These are phyloP conservation scores for Mollisiaceae sp. DNA, from an alignment of 2,329 filamentous ascomycete genomes.

Conservation along the genomic window DNA sequence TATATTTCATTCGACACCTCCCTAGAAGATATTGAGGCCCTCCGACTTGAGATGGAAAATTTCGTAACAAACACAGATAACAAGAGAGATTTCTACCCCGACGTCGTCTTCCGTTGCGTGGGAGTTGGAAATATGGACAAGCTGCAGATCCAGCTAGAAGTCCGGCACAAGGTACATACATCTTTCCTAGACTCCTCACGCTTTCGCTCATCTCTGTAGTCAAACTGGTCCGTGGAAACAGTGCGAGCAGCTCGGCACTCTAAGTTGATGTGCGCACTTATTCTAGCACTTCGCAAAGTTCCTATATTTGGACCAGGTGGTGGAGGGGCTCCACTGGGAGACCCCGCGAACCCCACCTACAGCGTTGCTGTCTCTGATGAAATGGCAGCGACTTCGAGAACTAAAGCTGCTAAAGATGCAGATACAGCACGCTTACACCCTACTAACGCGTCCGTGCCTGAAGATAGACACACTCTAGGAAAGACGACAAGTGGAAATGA, in stretches of 20 bases:
- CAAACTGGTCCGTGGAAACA: conserved; percentile 82
- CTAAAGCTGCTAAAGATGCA: conserved; percentile 50
- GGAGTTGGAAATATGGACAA: conserved; percentile 84
- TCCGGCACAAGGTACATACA: conserved; percentile 77
- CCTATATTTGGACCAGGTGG: conserved; percentile 82
- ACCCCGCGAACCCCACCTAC: conserved; percentile 76
- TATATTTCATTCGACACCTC: conserved; percentile 81
- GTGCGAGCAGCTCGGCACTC: conserved; percentile 79
- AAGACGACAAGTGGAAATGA: conserved; percentile 1
- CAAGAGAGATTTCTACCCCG: conserved; percentile 82
- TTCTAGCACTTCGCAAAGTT: conserved; percentile 79
- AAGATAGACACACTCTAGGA: not conserved
- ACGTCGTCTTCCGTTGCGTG: conserved; percentile 76
- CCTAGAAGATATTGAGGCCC: conserved; percentile 83
- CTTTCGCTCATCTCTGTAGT: conserved; percentile 40
- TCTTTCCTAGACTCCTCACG: not conserved
- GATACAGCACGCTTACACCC: conserved; percentile 45
- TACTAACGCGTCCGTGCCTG: not conserved
- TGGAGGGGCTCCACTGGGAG: conserved; percentile 50
- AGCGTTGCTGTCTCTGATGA: conserved; percentile 74
- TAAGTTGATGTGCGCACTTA: conserved; percentile 93
- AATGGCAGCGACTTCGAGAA: conserved; percentile 54
- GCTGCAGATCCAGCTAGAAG: conserved; percentile 76
- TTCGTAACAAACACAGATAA: conserved; percentile 78
- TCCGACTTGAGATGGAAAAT: conserved; percentile 78